These are phyloP conservation scores for Hevea brasiliensis DNA, from an alignment of 345 rosid species.

Conservation along the genomic window DNA sequence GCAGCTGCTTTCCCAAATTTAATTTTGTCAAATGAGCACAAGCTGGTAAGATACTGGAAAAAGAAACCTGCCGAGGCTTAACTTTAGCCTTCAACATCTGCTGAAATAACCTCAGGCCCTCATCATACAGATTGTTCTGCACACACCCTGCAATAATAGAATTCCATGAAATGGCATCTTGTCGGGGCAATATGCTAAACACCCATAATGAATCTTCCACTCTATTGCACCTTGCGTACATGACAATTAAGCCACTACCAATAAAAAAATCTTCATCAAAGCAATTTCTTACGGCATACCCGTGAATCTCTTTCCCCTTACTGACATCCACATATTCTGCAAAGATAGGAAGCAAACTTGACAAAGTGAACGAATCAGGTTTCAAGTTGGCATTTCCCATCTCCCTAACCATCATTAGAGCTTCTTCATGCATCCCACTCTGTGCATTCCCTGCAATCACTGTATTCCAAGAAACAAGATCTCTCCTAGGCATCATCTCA, in stretches of 20 bases:
- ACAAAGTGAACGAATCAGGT: constrained; percentile 83
- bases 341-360: constrained; percentile 73
- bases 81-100: constrained; percentile 55
- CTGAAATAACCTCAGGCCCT: constrained; percentile 62
- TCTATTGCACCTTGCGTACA: constrained; percentile 73
- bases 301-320: constrained; percentile 84
- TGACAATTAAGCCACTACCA: constrained; percentile 76
- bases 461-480: constrained; percentile 84
- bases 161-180: constrained; percentile 75
- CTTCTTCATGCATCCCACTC: constrained; percentile 65
- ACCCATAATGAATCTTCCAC: constrained; percentile 49
- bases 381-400: constrained; percentile 54
- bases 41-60: constrained; percentile 81
- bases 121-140: constrained; percentile 66
- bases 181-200: constrained; percentile 43
- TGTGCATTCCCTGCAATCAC: constrained; percentile 65
- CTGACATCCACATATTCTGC: constrained; percentile 54
- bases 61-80: constrained; percentile 59
- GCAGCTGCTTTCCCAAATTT: constrained; percentile 81
- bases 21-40: constrained; percentile 72
- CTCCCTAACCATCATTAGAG: constrained; percentile 61
- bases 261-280: constrained; percentile 48
- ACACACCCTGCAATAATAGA: constrained; percentile 71
- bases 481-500: constrained; percentile 68
- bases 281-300: constrained; percentile 63